Evolutionary conservation across 768 basidiomycete species (phyloP).

Genomic region (Glaciozyma martinii): DNA sequence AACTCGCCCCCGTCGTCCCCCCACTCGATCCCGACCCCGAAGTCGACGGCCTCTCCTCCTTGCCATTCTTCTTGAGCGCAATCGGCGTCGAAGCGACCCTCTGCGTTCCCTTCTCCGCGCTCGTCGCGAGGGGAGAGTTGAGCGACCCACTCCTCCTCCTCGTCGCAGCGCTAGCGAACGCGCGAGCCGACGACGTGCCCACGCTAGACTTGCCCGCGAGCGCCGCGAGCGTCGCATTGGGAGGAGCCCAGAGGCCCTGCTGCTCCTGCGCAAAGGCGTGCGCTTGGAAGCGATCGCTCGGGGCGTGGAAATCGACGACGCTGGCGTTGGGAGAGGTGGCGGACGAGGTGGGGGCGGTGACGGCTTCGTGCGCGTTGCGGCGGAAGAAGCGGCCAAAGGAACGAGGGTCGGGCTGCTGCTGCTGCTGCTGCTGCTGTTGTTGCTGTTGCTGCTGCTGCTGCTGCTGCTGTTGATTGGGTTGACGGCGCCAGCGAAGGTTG

Average conservation of each 20-base stretch:
- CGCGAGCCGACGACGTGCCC: no score
- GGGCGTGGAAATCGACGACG: neutral
- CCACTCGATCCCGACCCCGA: no score
- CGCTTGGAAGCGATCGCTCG: neutral
- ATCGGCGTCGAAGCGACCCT: no score
- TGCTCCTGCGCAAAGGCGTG: neutral
- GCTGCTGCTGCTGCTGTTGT: neutral
- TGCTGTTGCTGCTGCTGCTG: neutral
- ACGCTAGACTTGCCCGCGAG: no score
- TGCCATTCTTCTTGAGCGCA: no score
- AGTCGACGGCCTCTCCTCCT: no score
- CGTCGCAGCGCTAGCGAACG: no score
- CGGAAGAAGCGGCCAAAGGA: slow-evolving; percentile 24
- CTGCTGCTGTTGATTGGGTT: neutral
- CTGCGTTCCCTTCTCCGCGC: no score
- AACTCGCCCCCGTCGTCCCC: no score
- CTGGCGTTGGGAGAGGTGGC: neutral
- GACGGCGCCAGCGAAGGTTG: slow-evolving; percentile 1
- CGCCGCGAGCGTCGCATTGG: neutral
- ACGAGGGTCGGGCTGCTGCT: slow-evolving; percentile 5
- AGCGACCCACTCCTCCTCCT: no score
- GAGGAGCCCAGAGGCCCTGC: slow-evolving; percentile 1
- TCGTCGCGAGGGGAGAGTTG: no score
- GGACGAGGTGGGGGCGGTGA: neutral
- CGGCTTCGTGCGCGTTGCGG: neutral